A percentile compares a stretch with the other conserved stretches of the same genome.
These are phyloP conservation scores for Coemansia sp. DNA, from an alignment of 192 early-diverging fungal genomes.

Conservation along the genomic window DNA sequence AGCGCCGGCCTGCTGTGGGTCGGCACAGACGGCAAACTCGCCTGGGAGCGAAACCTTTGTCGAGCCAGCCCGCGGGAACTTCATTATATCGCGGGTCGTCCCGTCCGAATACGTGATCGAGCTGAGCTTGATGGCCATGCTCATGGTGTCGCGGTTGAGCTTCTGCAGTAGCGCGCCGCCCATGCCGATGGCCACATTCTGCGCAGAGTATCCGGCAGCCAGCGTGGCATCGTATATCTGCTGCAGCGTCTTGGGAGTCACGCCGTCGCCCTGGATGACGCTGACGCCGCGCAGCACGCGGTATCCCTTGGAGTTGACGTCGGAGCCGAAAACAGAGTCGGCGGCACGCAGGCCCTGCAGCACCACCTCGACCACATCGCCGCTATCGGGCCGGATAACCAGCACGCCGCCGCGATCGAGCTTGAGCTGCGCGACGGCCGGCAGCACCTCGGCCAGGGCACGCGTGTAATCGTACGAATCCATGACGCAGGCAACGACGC, in stretches of 20 bases:
- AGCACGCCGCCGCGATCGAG: conserved; percentile 73
- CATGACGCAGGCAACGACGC: conserved; percentile 85
- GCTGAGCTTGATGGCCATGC: conserved; percentile 80
- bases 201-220: conserved; percentile 64
- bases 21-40: conserved; percentile 29
- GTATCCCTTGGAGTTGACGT: conserved; percentile 73
- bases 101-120: conserved; percentile 69
- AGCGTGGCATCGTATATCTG: conserved; percentile 59
- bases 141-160: conserved; percentile 82
- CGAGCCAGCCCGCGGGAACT: conserved; percentile 71
- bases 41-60: conserved; percentile 79
- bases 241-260: conserved; percentile 56
- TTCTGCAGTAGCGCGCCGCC: conserved; percentile 82
- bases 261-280: conserved; percentile 86
- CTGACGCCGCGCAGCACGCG: conserved; percentile 67
- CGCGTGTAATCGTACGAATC: conserved; percentile 82
- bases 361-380: conserved; percentile 74
- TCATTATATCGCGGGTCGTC: conserved; percentile 73
- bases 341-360: conserved; percentile 67
- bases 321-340: conserved; percentile 68
- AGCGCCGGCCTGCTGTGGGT: conserved; percentile 26
- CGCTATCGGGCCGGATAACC: conserved; percentile 81
- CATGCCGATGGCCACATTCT: conserved; percentile 82
- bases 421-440: conserved; percentile 64
- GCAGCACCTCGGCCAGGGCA: conserved; percentile 72